Evolutionary conservation across 208 protist genomes (phyloP), one percentile per base, ranked within the genome.

Genomic region (Leishmania major): DNA sequence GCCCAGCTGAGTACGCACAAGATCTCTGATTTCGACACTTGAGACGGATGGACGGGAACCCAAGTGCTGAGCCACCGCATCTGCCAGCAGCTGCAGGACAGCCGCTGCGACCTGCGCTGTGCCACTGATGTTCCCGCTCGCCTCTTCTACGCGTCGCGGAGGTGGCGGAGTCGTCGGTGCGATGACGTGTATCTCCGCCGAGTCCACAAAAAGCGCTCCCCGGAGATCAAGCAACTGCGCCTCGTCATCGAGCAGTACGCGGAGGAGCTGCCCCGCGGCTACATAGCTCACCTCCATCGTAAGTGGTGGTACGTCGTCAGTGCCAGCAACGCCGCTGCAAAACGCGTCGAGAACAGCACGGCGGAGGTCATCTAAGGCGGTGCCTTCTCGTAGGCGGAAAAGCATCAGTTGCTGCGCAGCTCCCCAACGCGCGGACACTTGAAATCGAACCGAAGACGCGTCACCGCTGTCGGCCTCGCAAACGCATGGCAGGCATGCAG

Each of bases 401-500:
- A 82, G 62, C 45, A 87, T 40, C 22, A 92, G 75, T 17, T 85
- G 64, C 73, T 90, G 78, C 31, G 81, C 77, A 22, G n/a, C 76
- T 5, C 86, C 85, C 89, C 89, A 93, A 19, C 78, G 79, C 31
- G 87, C 86, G 37, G 74, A 79, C 51, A 82, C 84, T 67, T 95
- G 90, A 53, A 80, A 72, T 31, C 77, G 43, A 55, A 60, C 59
- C 37, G 53, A 79, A 35, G 64, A 28, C 13, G 7, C 0, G n/a
- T 35, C 72, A 28, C 22, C 57, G 49, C 13, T 22, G 45, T 45
- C 62, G 37, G 1, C 43, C 55, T 66, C 75, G 57, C 55, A 70
- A 55, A 87, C 53, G 64, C 70, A 79, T 25, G 60, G 17, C 31
- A 51, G 40, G 19, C 49, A 31, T 49, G 47, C 40, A 15, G 62